These are phyloP conservation scores for Thielaviopsis ethacetica DNA, from an alignment of 2,329 filamentous ascomycete species.

Conservation along the genomic window DNA sequence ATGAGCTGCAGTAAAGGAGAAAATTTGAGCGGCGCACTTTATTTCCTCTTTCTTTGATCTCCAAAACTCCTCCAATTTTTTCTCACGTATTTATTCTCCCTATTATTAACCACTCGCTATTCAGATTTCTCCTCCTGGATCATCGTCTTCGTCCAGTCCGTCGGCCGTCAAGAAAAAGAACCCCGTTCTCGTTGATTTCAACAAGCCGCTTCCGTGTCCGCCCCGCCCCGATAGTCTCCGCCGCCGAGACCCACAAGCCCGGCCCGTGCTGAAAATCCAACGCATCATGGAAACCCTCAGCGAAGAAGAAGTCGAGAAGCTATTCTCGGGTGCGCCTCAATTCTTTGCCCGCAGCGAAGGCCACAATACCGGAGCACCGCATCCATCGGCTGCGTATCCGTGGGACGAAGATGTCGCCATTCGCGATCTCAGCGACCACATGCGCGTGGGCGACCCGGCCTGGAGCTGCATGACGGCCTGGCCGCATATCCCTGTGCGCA, in stretches of 20 bases:
- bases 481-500: slow-evolving; percentile 35
- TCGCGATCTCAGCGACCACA: slow-evolving; percentile 47
- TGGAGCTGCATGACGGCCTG: slow-evolving; percentile 48
- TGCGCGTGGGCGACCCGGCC: slow-evolving; percentile 44
- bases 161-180: not conserved
- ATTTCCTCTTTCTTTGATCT: not conserved
- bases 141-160: not conserved
- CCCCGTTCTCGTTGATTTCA: slow-evolving; percentile 23
- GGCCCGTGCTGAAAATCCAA: slow-evolving; percentile 33
- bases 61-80: not conserved
- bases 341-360: slow-evolving; percentile 47
- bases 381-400: slow-evolving; percentile 49
- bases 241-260: slow-evolving; percentile 24
- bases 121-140: slow-evolving; percentile 1
- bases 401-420: slow-evolving; percentile 48
- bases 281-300: slow-evolving; percentile 44
- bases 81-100: not conserved
- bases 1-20: not conserved
- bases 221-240: slow-evolving; percentile 22
- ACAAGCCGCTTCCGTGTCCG: slow-evolving; percentile 41
- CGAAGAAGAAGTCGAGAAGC: slow-evolving; percentile 45
- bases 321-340: slow-evolving; percentile 62
- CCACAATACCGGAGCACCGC: slow-evolving; percentile 41
- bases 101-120: not conserved
- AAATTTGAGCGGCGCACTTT: not conserved